Evolutionary conservation across 139 green algal genomes (phyloP).

Genomic region (Chlorella ohadii): DNA sequence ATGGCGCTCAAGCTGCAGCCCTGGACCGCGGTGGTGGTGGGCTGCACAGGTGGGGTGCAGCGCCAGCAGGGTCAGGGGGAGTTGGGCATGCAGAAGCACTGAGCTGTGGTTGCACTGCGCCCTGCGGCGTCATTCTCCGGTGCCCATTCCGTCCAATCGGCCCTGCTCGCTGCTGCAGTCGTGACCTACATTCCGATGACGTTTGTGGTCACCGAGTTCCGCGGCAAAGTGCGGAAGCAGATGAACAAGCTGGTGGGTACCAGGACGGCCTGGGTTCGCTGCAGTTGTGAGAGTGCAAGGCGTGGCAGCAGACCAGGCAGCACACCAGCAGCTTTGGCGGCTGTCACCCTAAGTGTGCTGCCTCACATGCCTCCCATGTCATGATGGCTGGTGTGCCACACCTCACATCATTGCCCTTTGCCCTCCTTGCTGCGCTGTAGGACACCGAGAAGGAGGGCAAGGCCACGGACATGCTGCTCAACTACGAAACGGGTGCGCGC

Average conservation of each 20-base stretch:
- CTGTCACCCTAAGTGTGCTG: too few species aligned
- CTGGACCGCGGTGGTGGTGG: conserved; percentile 84
- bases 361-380: too few species aligned
- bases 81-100: background rate
- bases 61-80: background rate
- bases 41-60: conserved; percentile 58
- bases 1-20: conserved; percentile 66
- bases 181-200: conserved; percentile 91
- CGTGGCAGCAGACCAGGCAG: too few species aligned
- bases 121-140: too few species aligned
- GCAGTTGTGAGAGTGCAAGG: too few species aligned
- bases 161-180: conserved; percentile 40
- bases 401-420: too few species aligned
- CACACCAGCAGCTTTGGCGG: too few species aligned
- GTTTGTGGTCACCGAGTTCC: conserved; percentile 85
- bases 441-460: conserved; percentile 80
- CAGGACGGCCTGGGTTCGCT: too few species aligned
- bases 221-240: conserved; percentile 75
- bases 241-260: conserved; percentile 64
- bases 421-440: background rate
- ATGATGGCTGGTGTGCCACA: too few species aligned
- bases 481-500: conserved; percentile 79
- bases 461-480: conserved; percentile 89
- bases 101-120: too few species aligned
- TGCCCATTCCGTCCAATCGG: too few species aligned